Evolutionary conservation across 176 grass and related monocot species (phyloP), one percentile per base, ranked within the genome.

Genomic region (Zizania latifolia): DNA sequence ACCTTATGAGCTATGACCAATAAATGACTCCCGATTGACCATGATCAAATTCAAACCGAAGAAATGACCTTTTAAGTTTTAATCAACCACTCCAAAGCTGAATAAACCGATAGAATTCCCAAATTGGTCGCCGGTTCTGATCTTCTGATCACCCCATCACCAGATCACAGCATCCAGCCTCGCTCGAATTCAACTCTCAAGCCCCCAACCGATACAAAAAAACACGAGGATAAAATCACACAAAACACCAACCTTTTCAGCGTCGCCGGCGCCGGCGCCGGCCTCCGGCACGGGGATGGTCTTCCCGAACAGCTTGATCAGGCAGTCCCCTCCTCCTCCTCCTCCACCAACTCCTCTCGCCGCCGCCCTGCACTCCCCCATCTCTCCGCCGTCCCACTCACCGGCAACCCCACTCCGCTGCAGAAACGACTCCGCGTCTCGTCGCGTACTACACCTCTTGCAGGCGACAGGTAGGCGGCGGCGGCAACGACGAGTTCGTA

Each of bases 291-390:
- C 75, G 41, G 85, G 86, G 58, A 92, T 96, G 60, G 86, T 96
- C 84, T 79, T 92, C 58, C 92, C 92, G 57, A 96, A 96, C 70
- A 96, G 83, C 83, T 92, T 96, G 8, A 96, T 96, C 69, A 82
- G 62, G 75, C 70, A 62, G 35, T 92, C 80, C 23, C 82, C 72
- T 28, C 65, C 71, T 41, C 74, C 68, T 12, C 51, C 76, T 26
- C 15, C 72, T 15, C 38, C 40, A 0, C 41, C 14, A 14, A 12
- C 45, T 4, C 48, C 19, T 53, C 19, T n/a, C n/a, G n/a, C n/a
- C n/a, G 53, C 69, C 45, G 67, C 51, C 62, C 48, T 88, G 75
- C 76, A 35, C 64, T 57, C 74, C 61, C 40, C 76, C 62, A 75
- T 82, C 69, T 83, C 39, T 37, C 31, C 12, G 27, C n/a, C 55